phyloP scores from a whole-genome alignment of 2,329 filamentous ascomycete species.

The Pezicula neosporulosa region DNA sequence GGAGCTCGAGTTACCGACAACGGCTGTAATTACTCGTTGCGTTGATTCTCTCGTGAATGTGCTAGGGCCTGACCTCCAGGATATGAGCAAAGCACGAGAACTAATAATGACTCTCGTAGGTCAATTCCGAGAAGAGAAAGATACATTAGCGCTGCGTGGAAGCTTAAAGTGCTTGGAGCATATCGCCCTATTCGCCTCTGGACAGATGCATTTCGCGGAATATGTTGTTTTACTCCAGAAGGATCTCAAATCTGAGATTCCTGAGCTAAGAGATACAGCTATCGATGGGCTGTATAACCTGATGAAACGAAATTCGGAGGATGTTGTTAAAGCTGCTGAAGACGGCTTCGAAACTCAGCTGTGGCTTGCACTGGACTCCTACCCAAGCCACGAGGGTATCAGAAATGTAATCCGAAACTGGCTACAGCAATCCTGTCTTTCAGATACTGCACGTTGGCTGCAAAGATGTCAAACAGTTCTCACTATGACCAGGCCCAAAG shows the following conservation, averaged over 20 bases:
- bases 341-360: constrained; percentile 83
- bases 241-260: constrained; percentile 67
- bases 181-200: constrained; percentile 85
- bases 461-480: constrained; percentile 84
- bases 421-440: constrained; percentile 84
- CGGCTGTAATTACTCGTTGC: constrained; percentile 79
- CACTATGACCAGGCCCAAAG: constrained; percentile 76
- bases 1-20: constrained; percentile 79
- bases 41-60: constrained; percentile 97
- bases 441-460: constrained; percentile 81
- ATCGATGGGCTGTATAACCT: constrained; percentile 88
- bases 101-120: constrained; percentile 83
- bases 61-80: constrained; percentile 89
- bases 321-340: constrained; percentile 74
- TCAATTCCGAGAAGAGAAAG: constrained; percentile 76
- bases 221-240: constrained; percentile 83
- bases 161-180: constrained; percentile 85
- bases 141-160: constrained; percentile 67
- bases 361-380: constrained; percentile 82
- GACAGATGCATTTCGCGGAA: constrained; percentile 75
- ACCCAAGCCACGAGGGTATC: constrained; percentile 74
- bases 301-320: constrained; percentile 87
- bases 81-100: constrained; percentile 86
- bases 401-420: constrained; percentile 87
- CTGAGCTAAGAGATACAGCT: constrained; percentile 72